Evolutionary conservation across 164 flowering plant genomes (phyloP).

Genomic region (Buxus sempervirens): DNA sequence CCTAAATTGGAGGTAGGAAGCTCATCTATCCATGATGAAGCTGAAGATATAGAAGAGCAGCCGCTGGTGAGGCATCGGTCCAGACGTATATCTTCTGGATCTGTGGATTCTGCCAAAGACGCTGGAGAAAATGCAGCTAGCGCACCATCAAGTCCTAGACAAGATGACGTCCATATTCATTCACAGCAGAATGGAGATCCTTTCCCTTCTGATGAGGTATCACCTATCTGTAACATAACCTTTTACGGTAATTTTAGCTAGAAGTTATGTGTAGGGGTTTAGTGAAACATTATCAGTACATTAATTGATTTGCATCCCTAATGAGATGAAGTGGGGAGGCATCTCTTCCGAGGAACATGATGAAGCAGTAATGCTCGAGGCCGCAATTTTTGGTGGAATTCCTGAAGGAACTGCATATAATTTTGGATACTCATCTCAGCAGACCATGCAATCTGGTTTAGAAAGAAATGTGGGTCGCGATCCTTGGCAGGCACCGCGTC

Average conservation of each 20-base stretch:
- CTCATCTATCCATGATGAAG: conserved; percentile 55
- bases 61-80: conserved; percentile 66
- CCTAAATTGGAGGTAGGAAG: conserved; percentile 51
- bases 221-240: not conserved
- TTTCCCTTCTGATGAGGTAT: conserved; percentile 71
- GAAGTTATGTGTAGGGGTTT: not conserved
- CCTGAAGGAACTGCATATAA: conserved; percentile 65
- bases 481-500: conserved; percentile 51
- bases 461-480: conserved; percentile 24
- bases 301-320: conserved; percentile 4
- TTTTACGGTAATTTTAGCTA: not conserved
- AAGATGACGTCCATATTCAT: conserved; percentile 16
- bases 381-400: conserved; percentile 94
- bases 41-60: conserved; percentile 65
- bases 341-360: conserved; percentile 94
- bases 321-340: conserved; percentile 82
- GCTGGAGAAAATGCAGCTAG: conserved; percentile 35
- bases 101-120: conserved; percentile 35
- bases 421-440: conserved; percentile 53
- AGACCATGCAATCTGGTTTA: conserved; percentile 32
- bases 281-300: not conserved
- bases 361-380: conserved; percentile 99
- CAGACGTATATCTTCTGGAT: conserved; percentile 38
- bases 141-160: conserved; percentile 52
- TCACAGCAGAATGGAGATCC: conserved; percentile 36